A percentile compares a stretch with the other conserved stretches of the same genome.
These are phyloP conservation scores for Penicillium atrosanguineum DNA, from an alignment of 495 filamentous ascomycete species.

Conservation along the genomic window DNA sequence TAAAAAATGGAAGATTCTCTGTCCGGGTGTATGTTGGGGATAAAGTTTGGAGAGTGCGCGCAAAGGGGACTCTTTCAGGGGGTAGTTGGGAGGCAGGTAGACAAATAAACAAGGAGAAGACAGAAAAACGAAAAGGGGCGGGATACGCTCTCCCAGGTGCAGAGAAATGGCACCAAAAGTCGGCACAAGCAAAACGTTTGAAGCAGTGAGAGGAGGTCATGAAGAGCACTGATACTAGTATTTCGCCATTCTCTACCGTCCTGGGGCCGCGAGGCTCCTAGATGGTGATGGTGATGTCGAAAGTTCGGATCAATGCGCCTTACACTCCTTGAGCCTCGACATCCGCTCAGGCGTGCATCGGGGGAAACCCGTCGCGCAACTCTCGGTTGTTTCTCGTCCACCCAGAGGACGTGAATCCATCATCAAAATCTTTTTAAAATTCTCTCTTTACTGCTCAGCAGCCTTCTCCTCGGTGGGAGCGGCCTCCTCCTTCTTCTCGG, in stretches of 20 bases:
- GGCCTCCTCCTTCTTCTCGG: conserved; percentile 59
- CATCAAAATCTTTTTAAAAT: conserved; percentile 33
- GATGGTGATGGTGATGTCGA: conserved; percentile 6
- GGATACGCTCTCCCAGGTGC: neutral
- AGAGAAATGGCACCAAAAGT: neutral
- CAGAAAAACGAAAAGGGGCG: conserved; percentile 7
- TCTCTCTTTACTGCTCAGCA: conserved; percentile 47
- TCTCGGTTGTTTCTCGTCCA: conserved; percentile 24
- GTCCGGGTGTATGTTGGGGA: conserved; percentile 28
- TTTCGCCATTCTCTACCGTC: conserved; percentile 5
- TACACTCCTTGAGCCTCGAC: conserved; percentile 2
- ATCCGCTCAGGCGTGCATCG: conserved; percentile 11
- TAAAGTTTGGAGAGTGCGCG: conserved; percentile 32
- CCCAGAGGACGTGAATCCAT: conserved; percentile 39
- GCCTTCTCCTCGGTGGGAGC: conserved; percentile 60
- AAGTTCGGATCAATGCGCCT: conserved; percentile 11
- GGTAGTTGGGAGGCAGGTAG: conserved; percentile 32
- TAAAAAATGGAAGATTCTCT: conserved; percentile 26
- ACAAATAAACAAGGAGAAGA: conserved; percentile 31
- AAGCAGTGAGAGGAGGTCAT: conserved; percentile 4
- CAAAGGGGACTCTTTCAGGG: conserved; percentile 29
- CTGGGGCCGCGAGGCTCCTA: conserved; percentile 12
- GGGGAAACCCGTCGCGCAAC: conserved; percentile 16
- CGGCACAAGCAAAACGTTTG: conserved; percentile 7
- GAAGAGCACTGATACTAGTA: conserved; percentile 1